Evolutionary conservation across 352 stramenopile genomes (phyloP), one percentile per base, ranked within the genome.

Genomic region (Phytophthora ramorum): DNA sequence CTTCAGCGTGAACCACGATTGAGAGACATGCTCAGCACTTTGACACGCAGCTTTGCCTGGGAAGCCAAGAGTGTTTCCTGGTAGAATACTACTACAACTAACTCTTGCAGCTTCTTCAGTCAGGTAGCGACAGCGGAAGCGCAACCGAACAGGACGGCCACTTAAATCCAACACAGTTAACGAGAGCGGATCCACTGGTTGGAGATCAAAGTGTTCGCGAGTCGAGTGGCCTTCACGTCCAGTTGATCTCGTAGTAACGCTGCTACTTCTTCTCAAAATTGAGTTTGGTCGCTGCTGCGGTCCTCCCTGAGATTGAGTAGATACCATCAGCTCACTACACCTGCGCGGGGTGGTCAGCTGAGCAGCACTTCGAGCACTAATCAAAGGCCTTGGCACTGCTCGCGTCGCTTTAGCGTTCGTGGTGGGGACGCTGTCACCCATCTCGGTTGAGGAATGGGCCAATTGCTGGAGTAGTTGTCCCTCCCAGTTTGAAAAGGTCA

Each of bases 401-500:
- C 38, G 37, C 46, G 20, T 53, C 4, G 26, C n/a, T 16, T 26
- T 22, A n/a, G 28, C 5, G 13, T 16, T 17, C 46, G 38, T 26
- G 24, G 28, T 8, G n/a, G 17, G 16, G 24, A 24, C 24, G 55
- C 46, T 53, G n/a, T 53, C 28, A n/a, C 26, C 26, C 5, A 53
- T 26, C 26, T 41, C 46, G n/a, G 46, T 17, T 10, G 46, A 53
- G 6, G 22, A 40, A 2, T 14, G 26, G 1, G 46, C 30, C 17
- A 71, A n/a, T 20, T 35, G 14, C 19, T 53, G 35, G 57, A 54
- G 35, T 50, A 87, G 83, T 97, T 62, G n/a, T 44, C 32, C 14
- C 34, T 73, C 64, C 76, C 98, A 97, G 9, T 77, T 81, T 61
- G 82, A 62, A 37, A 90, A 81, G 3, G 58, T 54, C 0, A 17